These are phyloP conservation scores for Syzygium malaccense DNA, from an alignment of 441 rosid species.

Conservation along the genomic window DNA sequence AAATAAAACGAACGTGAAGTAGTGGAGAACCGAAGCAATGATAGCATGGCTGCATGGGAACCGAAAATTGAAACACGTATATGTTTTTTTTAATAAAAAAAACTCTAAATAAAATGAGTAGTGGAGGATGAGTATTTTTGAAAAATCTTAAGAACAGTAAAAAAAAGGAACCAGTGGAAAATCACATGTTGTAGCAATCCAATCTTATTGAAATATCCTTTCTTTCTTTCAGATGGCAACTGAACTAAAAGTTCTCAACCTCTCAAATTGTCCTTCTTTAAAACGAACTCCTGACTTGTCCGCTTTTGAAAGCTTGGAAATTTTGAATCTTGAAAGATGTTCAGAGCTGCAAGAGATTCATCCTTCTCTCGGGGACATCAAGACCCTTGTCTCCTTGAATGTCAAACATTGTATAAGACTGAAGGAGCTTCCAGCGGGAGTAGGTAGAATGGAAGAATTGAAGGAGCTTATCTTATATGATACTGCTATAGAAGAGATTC, in stretches of 20 bases:
- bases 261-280: neutral
- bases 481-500: neutral
- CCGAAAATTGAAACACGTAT: neutral
- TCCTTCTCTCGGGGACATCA: neutral
- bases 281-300: neutral
- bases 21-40: neutral
- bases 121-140: neutral
- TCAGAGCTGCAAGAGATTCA: neutral
- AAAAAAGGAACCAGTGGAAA: neutral
- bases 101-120: neutral
- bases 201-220: no score
- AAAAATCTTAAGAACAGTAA: neutral
- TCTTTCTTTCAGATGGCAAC: neutral
- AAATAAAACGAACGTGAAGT: neutral
- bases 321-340: neutral
- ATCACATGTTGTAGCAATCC: neutral
- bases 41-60: neutral
- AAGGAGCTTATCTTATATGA: neutral
- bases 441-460: neutral
- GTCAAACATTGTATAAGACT: neutral
- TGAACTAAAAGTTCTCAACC: neutral
- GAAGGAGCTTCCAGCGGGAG: neutral
- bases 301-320: neutral
- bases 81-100: neutral
- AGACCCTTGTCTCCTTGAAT: neutral